Conservation (phyloP, 2,329 filamentous ascomycete genomes). For the Ceratocystis smalleyi region DNA sequence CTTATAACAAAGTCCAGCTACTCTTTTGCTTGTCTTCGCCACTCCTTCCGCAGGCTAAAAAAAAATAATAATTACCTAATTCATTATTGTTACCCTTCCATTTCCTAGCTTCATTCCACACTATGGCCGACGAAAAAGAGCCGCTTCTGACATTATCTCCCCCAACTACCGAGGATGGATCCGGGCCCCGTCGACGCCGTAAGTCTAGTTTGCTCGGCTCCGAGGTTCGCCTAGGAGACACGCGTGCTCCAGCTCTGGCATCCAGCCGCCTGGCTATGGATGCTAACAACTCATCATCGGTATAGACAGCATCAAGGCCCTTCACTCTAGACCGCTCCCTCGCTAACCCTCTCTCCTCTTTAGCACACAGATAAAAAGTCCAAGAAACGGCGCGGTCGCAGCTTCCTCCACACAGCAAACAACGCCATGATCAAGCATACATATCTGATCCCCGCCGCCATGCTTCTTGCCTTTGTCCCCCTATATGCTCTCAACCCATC, state of each 20-base stretch:
- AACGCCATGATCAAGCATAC: conserved; percentile 46
- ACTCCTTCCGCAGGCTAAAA: neutral
- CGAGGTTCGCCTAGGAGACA: conserved; percentile 40
- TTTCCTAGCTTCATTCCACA: neutral
- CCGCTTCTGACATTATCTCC: neutral
- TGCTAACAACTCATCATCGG: conserved; percentile 17
- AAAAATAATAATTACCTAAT: neutral
- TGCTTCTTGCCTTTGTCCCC: conserved; percentile 47
- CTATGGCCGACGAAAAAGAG: neutral
- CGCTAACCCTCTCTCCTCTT: neutral
- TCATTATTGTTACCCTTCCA: neutral
- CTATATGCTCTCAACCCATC: conserved; percentile 63
- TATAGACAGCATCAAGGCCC: conserved; percentile 5
- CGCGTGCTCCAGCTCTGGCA: conserved; percentile 38
- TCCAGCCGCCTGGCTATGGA: conserved; percentile 35
- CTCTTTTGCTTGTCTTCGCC: neutral
- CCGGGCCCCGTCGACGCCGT: conserved; percentile 32
- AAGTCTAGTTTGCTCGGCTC: conserved; percentile 41
- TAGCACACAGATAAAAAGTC: conserved; percentile 23
- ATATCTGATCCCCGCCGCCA: conserved; percentile 49
- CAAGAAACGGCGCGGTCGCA: conserved; percentile 40
- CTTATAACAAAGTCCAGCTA: no score
- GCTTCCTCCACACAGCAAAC: conserved; percentile 32
- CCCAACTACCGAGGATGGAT: conserved; percentile 16
- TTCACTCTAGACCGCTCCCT: neutral